These are phyloP conservation scores for Litchi chinensis DNA, from an alignment of 345 rosid species.

Conservation along the genomic window DNA sequence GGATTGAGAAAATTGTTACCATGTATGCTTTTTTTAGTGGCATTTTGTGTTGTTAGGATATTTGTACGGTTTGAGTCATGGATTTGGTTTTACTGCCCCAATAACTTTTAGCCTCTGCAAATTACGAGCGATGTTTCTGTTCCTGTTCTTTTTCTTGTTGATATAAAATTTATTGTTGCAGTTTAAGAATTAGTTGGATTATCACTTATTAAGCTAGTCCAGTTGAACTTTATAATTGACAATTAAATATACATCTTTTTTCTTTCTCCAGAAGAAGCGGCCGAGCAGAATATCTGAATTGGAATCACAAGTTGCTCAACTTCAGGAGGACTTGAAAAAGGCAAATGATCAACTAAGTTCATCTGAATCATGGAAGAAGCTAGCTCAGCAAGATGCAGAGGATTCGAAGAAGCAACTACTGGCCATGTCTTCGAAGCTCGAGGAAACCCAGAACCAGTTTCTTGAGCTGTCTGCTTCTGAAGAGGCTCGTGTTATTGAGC, in stretches of 20 bases:
- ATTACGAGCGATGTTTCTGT: not conserved
- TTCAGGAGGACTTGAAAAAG: constrained; percentile 88
- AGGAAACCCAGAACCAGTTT: constrained; percentile 59
- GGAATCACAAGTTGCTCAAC: constrained; percentile 67
- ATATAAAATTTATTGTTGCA: not conserved
- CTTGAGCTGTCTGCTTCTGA: constrained; percentile 55
- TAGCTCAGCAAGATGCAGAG: constrained; percentile 76
- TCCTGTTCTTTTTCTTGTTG: constrained; percentile 11
- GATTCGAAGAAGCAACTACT: constrained; percentile 64
- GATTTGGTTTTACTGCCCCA: not conserved
- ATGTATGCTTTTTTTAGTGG: not conserved
- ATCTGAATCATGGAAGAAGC: constrained; percentile 74
- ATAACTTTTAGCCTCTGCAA: not conserved
- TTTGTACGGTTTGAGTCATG: not conserved
- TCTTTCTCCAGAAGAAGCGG: constrained; percentile 73
- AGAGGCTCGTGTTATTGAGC: constrained; percentile 44
- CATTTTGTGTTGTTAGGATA: not conserved
- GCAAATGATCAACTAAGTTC: constrained; percentile 64
- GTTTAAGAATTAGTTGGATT: not conserved
- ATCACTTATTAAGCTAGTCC: not conserved
- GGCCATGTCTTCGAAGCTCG: constrained; percentile 58
- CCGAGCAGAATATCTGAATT: constrained; percentile 82
- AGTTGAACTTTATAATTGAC: not conserved
- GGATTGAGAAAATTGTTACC: not conserved
- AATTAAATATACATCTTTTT: constrained; percentile 18